phyloP scores from a whole-genome alignment of 73 alveolate species.

The Uronychia setigera region DNA sequence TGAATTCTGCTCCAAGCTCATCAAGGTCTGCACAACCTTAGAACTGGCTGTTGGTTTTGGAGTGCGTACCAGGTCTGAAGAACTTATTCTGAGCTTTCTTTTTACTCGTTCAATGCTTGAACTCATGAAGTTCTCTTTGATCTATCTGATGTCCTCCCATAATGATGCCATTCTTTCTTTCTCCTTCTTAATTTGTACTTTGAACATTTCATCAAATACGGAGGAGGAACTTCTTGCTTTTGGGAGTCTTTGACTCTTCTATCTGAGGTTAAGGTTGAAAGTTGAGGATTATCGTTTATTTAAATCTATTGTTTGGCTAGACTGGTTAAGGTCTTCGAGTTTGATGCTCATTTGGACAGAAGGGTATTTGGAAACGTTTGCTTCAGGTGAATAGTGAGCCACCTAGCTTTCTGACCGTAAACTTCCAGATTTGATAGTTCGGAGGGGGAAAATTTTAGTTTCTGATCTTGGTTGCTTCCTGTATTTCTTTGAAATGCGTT shows the following conservation, averaged over 20 bases:
- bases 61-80: no score
- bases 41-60: neutral
- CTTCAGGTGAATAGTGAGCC: no score
- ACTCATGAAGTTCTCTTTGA: neutral
- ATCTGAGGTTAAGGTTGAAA: no score
- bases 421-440: neutral
- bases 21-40: neutral
- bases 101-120: neutral
- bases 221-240: no score
- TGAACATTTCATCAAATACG: neutral
- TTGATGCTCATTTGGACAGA: neutral
- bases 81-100: neutral
- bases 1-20: neutral
- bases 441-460: neutral
- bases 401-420: neutral
- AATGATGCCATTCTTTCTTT: neutral
- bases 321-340: neutral
- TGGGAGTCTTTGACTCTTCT: no score
- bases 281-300: no score
- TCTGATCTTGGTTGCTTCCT: neutral
- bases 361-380: neutral
- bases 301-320: no score
- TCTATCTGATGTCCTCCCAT: neutral
- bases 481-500: neutral
- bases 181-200: neutral